Base-by-base conservation (phyloP, 2,329 filamentous ascomycete species). In the Fusarium staphyleae region DNA sequence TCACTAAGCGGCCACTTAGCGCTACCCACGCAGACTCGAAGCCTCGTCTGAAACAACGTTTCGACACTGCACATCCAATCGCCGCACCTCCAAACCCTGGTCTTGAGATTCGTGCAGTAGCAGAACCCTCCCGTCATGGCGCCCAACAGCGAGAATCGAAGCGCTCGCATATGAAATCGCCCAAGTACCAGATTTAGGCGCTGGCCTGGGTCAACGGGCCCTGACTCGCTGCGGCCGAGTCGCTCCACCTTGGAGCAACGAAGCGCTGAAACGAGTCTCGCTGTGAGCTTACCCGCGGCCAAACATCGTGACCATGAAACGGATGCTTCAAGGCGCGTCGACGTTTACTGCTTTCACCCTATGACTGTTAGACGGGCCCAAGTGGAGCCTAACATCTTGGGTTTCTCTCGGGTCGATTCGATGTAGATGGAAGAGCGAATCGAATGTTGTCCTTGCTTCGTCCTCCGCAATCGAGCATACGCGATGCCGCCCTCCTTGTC, bases 281-380 rank as follows among this genome's bases (percentile, higher is more conserved):
- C 35, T 43, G 47, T 43, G 47, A 45, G 44, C 62, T 45, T 51
- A 29, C 30, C 43, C 33, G 47, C 32, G 63, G 57, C 65, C 66
- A 52, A 32, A 56, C 49, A 55, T 50, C n/a, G 53, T 30, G 62
- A 36, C 67, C 60, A 58, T 68, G 67, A 68, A 63, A 68, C 66
- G 40, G 44, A 52, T 55, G 33, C 35, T 39, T 32, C 39, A 42
- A 43, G 51, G 52, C 48, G 44, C 40, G 50, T 50, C 52, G 52
- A 58, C 51, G 29, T 40, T 36, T 47, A 43, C 22, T 36, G 14
- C 26, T 46, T 48, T 44, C 32, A 36, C 40, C 47, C 56, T 29
- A 26, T 57, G 30, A 37, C 35, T 18, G 18, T 12, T 26, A 42
- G 50, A 42, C 48, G 18, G 18, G 54, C 37, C 48, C 34, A 28